These are phyloP conservation scores for Parachaetomium inaequale DNA, from an alignment of 495 filamentous ascomycete genomes.

Conservation along the genomic window DNA sequence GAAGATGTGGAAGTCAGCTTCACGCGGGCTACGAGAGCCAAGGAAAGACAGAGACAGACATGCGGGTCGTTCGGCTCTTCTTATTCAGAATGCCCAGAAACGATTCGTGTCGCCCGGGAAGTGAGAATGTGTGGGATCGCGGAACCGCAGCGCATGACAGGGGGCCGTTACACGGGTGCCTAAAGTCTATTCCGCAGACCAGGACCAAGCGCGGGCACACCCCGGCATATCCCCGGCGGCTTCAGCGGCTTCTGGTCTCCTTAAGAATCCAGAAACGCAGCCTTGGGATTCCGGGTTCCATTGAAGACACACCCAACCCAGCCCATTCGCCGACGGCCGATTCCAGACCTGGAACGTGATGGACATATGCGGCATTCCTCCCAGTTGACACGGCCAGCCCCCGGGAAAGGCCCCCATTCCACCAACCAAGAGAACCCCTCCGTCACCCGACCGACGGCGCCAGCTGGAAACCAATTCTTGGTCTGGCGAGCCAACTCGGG, in stretches of 20 bases:
- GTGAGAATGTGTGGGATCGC: neutral
- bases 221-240: constrained; percentile 6
- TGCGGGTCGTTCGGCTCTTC: constrained; percentile 4
- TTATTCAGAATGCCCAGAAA: neutral
- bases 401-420: neutral
- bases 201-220: neutral
- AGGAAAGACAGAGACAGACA: neutral
- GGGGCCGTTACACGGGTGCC: constrained; percentile 14
- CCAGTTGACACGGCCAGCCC: constrained; percentile 1
- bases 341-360: constrained; percentile 7
- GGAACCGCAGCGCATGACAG: neutral
- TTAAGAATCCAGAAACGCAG: neutral
- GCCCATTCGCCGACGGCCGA: neutral
- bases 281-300: neutral
- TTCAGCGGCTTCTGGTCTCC: neutral
- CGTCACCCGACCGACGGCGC: neutral
- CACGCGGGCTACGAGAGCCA: neutral
- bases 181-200: constrained; percentile 6
- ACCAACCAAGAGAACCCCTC: neutral
- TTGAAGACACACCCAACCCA: neutral
- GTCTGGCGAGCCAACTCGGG: neutral
- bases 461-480: neutral
- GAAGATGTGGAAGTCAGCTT: no score
- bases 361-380: constrained; percentile 7
- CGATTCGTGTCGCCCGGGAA: no score